Base-by-base conservation (phyloP, 495 filamentous ascomycete species). In the Xylaria flabelliformis region DNA sequence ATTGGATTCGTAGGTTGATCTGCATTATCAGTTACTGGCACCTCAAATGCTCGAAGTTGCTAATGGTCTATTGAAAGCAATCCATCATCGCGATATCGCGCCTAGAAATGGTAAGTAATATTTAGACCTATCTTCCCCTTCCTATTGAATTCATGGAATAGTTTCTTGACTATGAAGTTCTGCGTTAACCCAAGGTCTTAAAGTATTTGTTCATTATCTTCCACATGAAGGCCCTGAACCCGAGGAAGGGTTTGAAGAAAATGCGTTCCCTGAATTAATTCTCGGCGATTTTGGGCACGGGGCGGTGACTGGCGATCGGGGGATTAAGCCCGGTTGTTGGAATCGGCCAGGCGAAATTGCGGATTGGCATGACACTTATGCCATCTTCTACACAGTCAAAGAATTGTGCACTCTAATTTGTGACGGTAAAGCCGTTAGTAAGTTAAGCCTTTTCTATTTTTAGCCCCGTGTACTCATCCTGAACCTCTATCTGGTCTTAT, bases 161-260 rank as follows among this genome's bases (percentile, higher is more conserved):
- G 17, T 13, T 61, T n/a, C 4, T 34, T 42, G 39, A 2, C 12
- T 39, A 21, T 15, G 17, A 29, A 44, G 17, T 29, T 44, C 39
- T 42, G 2, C 21, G 29, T 42, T 64, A 29, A 64, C 39, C n/a
- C 8, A 4, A 44, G 39, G n/a, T 29, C 61, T 42, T n/a, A n/a
- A 39, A 64, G 61, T 64, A 19, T 64, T 64, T 12, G 8, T 64
- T 64, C 61, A 64, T 17, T 64, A 64, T 29, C 61, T 4, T 21
- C 39, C 61, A 9, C 39, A 12, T 4, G 61, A 41, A 1, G 61
- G 26, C 2, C n/a, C 4, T n/a, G 61, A 64, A 4, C 61, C 61
- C 3, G 61, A 41, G 0, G 36, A 42, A 24, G 61, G 61, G 19
- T 64, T 64, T 19, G 61, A 64, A 26, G 61, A 42, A 44, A 64